phyloP scores from a whole-genome alignment of 2,329 filamentous ascomycete genomes.

The Colletotrichum theobromicola region DNA sequence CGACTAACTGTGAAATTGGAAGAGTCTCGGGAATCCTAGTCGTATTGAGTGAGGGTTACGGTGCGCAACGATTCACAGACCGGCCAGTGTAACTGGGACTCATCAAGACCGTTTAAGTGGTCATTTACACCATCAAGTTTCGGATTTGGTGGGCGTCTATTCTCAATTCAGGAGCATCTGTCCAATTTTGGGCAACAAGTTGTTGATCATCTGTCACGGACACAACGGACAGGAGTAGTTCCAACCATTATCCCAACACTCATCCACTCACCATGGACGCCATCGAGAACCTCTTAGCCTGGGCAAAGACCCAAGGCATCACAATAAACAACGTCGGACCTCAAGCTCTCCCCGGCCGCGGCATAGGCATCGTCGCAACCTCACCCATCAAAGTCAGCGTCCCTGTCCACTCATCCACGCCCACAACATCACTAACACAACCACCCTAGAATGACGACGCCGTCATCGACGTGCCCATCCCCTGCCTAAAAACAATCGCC shows the following conservation, averaged over 20 bases:
- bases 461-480: conserved; percentile 69
- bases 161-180: fast-evolving
- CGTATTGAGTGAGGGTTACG: not conserved
- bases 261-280: conserved; percentile 7
- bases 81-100: not conserved
- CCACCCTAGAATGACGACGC: conserved; percentile 47
- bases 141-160: not conserved
- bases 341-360: conserved; percentile 71
- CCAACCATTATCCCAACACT: not conserved
- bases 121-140: not conserved
- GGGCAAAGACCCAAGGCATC: conserved; percentile 71
- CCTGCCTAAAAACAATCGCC: conserved; percentile 68
- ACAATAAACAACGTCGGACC: conserved; percentile 71
- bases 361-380: conserved; percentile 79
- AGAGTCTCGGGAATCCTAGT: not conserved
- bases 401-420: not conserved
- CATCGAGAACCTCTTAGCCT: conserved; percentile 64
- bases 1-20: too few species aligned
- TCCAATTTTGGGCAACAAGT: not conserved
- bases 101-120: not conserved
- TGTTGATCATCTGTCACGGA: not conserved
- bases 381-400: conserved; percentile 65
- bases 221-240: not conserved
- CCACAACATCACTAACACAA: not conserved
- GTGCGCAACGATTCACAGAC: not conserved